These are phyloP conservation scores for Porcisia deanei DNA, from an alignment of 208 protist species.

Conservation along the genomic window DNA sequence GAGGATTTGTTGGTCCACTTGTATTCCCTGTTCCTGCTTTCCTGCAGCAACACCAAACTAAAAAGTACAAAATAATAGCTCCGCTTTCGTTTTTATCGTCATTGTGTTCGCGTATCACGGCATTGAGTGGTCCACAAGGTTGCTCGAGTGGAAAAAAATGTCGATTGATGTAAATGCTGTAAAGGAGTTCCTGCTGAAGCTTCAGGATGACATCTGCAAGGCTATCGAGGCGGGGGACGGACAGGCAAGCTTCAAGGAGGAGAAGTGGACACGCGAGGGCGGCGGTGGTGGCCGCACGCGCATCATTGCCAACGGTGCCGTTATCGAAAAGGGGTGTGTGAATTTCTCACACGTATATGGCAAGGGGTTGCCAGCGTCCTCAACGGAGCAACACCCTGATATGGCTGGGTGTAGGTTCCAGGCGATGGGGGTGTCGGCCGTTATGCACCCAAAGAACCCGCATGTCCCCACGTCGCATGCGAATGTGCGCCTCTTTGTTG, in stretches of 20 bases:
- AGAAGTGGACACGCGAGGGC: conserved; percentile 56
- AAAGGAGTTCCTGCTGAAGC: conserved; percentile 30
- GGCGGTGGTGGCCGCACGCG: conserved; percentile 61
- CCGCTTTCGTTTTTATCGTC: background rate
- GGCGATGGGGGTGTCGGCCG: conserved; percentile 80
- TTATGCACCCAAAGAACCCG: conserved; percentile 85
- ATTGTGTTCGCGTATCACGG: conserved; percentile 5
- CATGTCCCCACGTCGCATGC: conserved; percentile 84
- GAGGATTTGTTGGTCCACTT: background rate
- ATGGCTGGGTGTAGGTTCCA: conserved; percentile 52
- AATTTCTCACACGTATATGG: conserved; percentile 77
- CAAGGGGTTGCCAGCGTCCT: conserved; percentile 42
- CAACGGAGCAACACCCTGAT: conserved; percentile 39
- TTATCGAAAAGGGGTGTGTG: conserved; percentile 83
- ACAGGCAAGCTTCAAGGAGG: conserved; percentile 51
- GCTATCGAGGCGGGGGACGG: conserved; percentile 47
- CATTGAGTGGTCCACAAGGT: background rate
- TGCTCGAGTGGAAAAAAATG: conserved; percentile 7
- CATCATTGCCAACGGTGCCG: conserved; percentile 43
- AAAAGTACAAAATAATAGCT: background rate
- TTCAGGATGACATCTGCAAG: conserved; percentile 63
- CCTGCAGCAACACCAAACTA: background rate
- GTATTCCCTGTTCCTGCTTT: background rate
- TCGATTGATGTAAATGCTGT: conserved; percentile 32
- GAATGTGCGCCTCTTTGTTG: conserved; percentile 89